phyloP scores from a whole-genome alignment of 177 flowering plant species.

The Telopea speciosissima region DNA sequence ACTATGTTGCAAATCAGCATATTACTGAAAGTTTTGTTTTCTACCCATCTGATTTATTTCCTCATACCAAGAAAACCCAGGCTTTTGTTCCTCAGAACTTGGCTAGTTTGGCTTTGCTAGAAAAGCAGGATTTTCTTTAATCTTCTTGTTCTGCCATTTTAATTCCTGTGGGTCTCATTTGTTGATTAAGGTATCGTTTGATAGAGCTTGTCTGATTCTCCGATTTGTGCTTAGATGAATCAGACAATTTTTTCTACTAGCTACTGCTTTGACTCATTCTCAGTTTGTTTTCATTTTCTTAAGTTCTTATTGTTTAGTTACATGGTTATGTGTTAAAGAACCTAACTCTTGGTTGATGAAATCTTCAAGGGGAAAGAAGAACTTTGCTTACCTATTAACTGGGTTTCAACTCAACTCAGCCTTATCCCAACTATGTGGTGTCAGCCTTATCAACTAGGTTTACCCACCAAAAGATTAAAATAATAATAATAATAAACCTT shows the following conservation, averaged over 20 bases:
- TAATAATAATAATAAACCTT: too few species aligned
- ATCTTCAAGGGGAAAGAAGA: too few species aligned
- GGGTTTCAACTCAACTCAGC: too few species aligned
- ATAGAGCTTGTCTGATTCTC: not conserved
- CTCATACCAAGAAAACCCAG: not conserved
- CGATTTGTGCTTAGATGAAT: not conserved
- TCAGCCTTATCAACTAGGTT: too few species aligned
- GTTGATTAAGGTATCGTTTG: not conserved
- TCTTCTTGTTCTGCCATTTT: not conserved
- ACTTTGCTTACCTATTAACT: too few species aligned
- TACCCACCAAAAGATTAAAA: not conserved
- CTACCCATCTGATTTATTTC: not conserved
- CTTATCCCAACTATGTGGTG: too few species aligned
- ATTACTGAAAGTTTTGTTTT: not conserved
- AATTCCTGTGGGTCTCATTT: too few species aligned
- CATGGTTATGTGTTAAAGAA: too few species aligned
- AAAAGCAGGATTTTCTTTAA: not conserved
- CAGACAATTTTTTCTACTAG: not conserved
- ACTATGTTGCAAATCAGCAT: not conserved
- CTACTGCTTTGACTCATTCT: not conserved
- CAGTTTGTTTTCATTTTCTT: not conserved
- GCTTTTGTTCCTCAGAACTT: not conserved
- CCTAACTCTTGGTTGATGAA: too few species aligned
- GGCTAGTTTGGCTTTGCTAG: not conserved
- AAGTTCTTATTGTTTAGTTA: too few species aligned